phyloP scores from a whole-genome alignment of 768 basidiomycete species.

The Psilocybe azurescens region DNA sequence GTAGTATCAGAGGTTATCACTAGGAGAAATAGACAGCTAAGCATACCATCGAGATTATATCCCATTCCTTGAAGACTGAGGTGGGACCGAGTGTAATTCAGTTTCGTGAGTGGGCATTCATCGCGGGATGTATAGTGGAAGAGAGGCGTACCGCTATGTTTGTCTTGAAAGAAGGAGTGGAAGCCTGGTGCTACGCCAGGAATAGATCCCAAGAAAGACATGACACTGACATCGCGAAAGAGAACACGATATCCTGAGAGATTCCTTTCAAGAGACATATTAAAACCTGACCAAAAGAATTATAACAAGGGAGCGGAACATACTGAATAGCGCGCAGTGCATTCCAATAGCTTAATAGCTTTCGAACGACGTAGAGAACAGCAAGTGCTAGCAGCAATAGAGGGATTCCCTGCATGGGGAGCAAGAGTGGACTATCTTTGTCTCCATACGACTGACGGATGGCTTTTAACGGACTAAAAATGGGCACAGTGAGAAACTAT shows the following conservation, averaged over 20 bases:
- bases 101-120: no score
- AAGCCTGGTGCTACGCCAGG: not conserved
- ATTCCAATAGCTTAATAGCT: not conserved
- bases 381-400: no score
- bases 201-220: not conserved
- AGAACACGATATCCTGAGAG: conserved; percentile 7
- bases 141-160: not conserved
- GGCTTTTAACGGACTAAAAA: no score
- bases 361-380: not conserved
- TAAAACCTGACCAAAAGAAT: not conserved
- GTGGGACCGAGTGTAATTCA: not conserved
- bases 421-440: no score
- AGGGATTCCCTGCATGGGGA: no score
- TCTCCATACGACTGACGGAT: no score
- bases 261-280: not conserved
- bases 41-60: conserved; percentile 5
- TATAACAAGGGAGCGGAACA: not conserved
- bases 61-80: conserved; percentile 7
- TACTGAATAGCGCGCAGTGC: conserved; percentile 4
- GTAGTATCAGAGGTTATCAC: not conserved
- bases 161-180: conserved; percentile 7
- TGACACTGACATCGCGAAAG: not conserved
- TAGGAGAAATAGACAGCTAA: no score
- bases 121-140: no score
- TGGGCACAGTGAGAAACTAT: no score